Evolutionary conservation across 2,329 filamentous ascomycete species (phyloP), one percentile per base, ranked within the genome.

Genomic region (Cyphellophora europaea): DNA sequence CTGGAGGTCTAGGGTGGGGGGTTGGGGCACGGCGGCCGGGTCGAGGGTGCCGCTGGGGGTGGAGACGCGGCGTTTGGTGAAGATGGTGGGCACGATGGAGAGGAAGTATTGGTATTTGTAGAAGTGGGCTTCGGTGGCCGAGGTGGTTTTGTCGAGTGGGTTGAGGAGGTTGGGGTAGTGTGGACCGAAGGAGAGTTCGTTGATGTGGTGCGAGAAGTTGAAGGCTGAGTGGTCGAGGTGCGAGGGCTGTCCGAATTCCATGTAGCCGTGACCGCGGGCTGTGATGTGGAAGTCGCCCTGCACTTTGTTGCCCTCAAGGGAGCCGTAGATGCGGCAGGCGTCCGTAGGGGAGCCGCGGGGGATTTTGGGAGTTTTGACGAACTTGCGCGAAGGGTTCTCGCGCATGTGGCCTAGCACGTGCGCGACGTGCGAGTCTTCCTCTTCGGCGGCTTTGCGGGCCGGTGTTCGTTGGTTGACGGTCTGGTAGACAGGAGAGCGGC

Each of bases 211-310:
- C 19, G 86, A 89, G 71, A 98, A 98, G 71, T 98, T 96, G 72
- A 98, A 95, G 14, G 71, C 84, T 89, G 49, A 27, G 58, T 96
- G 89, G 51, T 93, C 83, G 45, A 96, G 63, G 65, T 96, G 88
- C 42, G 69, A 67, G 23, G 40, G 43, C 29, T 34, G 29, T 25
- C 79, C 83, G 47, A 77, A 69, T 54, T 88, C 86, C 59, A 76
- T 74, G 60, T 98, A 98, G n/a, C 91, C 91, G 58, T 96, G 89
- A 1, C 91, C 91, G 42, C 87, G 67, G 3, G 91, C 91, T 2
- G 91, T 98, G 53, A 98, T 91, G 57, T 98, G 91, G 55, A 98
- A 96, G 58, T 98, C 89, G 3, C 89, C 91, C 61, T 95, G 89
- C 29, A 98, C 91, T 64, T 93, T 93, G 61, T 98, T 98, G 48